phyloP scores from a whole-genome alignment of 2,329 filamentous ascomycete genomes.

The Pseudocercospora crystallina region DNA sequence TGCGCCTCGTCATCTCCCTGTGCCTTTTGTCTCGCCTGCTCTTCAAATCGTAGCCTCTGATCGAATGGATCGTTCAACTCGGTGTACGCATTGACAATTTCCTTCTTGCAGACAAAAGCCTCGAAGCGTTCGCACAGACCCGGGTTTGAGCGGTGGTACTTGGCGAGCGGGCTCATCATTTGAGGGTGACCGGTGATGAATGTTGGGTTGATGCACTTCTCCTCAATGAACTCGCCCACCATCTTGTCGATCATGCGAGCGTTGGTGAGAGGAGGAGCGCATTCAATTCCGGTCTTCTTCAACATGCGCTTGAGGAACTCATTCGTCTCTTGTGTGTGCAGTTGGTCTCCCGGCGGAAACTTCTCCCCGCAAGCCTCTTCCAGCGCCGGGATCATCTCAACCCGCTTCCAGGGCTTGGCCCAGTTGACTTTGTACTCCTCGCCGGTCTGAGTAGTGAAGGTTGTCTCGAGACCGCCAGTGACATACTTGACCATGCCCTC shows the following conservation, averaged over 20 bases:
- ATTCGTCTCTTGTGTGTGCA: conserved; percentile 87
- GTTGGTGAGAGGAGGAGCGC: conserved; percentile 86
- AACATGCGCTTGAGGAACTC: conserved; percentile 81
- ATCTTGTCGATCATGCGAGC: conserved; percentile 96
- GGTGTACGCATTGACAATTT: conserved; percentile 95
- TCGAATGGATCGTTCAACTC: conserved; percentile 98
- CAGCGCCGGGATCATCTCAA: conserved; percentile 93
- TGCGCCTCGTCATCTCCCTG: conserved; percentile 98
- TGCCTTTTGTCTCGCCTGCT: conserved; percentile 93
- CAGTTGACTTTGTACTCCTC: conserved; percentile 92
- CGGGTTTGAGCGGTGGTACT: conserved; percentile 78
- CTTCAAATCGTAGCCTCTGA: conserved; percentile 86
- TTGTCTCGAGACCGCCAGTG: conserved; percentile 60
- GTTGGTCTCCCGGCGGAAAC: conserved; percentile 84
- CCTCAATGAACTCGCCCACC: conserved; percentile 87
- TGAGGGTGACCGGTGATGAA: conserved; percentile 79
- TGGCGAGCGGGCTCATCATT: conserved; percentile 94
- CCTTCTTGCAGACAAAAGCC: conserved; percentile 95
- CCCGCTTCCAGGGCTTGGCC: conserved; percentile 87
- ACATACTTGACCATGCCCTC: conserved; percentile 85
- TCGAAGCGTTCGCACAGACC: conserved; percentile 97
- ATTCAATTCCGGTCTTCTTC: conserved; percentile 88
- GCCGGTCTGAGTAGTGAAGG: conserved; percentile 81
- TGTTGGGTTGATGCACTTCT: conserved; percentile 88
- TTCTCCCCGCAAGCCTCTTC: conserved; percentile 89